Evolutionary conservation across 768 basidiomycete species (phyloP).

Genomic region (Suillus weaverae): DNA sequence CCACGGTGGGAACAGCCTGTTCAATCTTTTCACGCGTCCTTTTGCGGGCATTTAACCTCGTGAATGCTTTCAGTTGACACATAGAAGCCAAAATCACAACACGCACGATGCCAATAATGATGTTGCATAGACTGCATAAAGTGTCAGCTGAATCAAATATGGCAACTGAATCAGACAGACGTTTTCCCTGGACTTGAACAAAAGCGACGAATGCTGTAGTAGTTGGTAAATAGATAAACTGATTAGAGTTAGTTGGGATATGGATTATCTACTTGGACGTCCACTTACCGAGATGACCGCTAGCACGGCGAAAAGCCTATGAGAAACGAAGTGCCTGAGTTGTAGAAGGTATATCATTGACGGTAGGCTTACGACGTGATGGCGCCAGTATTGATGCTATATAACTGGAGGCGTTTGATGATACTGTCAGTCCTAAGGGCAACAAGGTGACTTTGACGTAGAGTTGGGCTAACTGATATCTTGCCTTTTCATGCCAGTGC

Average conservation of each 20-base stretch:
- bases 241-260: neutral
- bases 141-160: neutral
- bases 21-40: neutral
- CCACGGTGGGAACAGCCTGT: neutral
- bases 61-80: neutral
- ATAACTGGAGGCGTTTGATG: constrained; percentile 15
- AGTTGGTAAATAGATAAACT: constrained; percentile 10
- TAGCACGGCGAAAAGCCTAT: constrained; percentile 12
- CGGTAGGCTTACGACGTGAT: constrained; percentile 11
- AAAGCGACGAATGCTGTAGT: constrained; percentile 11
- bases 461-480: neutral
- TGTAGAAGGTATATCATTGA: neutral
- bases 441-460: neutral
- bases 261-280: neutral
- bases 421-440: constrained; percentile 15
- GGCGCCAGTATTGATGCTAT: constrained; percentile 18
- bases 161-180: constrained; percentile 2
- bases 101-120: constrained; percentile 20
- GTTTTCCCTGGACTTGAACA: constrained; percentile 17
- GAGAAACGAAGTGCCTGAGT: neutral
- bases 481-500: constrained; percentile 14
- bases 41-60: constrained; percentile 8
- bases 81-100: neutral
- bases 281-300: constrained; percentile 10
- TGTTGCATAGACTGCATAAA: constrained; percentile 16